Percentiles rank a stretch among this genome's conserved stretches.
Conservation (phyloP, 2,329 filamentous ascomycete species). For the Penicillium brevicompactum region DNA sequence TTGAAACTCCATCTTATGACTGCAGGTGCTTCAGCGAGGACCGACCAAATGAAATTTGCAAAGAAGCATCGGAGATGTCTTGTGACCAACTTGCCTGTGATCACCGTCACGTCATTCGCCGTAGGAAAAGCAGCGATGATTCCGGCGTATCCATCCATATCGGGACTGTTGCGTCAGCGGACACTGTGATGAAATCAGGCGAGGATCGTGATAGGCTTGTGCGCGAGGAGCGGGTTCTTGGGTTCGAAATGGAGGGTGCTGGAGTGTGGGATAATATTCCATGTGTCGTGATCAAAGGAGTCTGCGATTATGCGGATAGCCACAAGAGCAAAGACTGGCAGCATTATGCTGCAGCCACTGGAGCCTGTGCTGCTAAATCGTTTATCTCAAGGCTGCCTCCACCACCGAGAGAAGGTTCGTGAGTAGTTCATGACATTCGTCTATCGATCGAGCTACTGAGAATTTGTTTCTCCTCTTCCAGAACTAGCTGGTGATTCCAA, state of each 20-base stretch:
- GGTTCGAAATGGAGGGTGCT: conserved; percentile 21
- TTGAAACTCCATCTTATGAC: too few species aligned
- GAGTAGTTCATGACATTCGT: too few species aligned
- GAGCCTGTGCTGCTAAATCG: conserved; percentile 10
- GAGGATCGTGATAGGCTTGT: not conserved
- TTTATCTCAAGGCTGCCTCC: not conserved
- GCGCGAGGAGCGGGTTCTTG: not conserved
- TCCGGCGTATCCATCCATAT: not conserved
- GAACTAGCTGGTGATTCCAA: too few species aligned
- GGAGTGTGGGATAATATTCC: conserved; percentile 18
- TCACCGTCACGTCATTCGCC: not conserved
- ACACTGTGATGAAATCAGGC: not conserved
- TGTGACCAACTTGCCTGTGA: not conserved
- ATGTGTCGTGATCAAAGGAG: conserved; percentile 20
- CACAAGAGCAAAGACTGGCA: conserved; percentile 23
- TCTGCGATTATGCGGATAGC: conserved; percentile 23
- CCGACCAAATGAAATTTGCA: too few species aligned
- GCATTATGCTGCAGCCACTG: conserved; percentile 18
- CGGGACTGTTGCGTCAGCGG: not conserved
- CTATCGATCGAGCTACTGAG: too few species aligned
- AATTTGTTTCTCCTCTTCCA: too few species aligned
- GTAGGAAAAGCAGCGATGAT: not conserved
- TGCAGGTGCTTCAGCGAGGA: too few species aligned
- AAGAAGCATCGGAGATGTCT: too few species aligned
- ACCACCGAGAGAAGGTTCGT: too few species aligned